Evolutionary conservation across 139 green algal genomes (phyloP), one percentile per base, ranked within the genome.

Genomic region (Volvox africanus): DNA sequence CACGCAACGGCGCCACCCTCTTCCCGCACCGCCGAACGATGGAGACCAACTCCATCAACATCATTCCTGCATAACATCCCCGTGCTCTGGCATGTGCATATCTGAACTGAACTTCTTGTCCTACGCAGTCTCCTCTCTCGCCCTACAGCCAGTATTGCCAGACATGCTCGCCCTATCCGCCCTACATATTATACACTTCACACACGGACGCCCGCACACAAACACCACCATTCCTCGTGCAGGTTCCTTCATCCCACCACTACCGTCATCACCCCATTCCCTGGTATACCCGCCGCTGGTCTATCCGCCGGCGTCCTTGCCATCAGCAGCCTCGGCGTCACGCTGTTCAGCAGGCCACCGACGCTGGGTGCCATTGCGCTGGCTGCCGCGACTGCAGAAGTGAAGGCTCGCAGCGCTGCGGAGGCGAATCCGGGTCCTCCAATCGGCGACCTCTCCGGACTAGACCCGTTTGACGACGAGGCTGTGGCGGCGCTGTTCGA

Each of bases 171-270:
- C 44, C 44, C 44, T 14, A 55, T 55, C 44, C 44, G 44, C 44
- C 44, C 44, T 9, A 55, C 9, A 55, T 55, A 55, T 55, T n/a
- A n/a, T n/a, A n/a, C n/a, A n/a, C n/a, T n/a, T n/a, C n/a, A n/a
- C n/a, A n/a, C n/a, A n/a, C n/a, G n/a, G n/a, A n/a, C n/a, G n/a
- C n/a, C n/a, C n/a, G n/a, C 9, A 55, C 44, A 55, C 9, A 55
- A 5, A 55, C 44, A 55, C 44, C 44, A 55, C 65, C 65, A 11
- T 5, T 73, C 21, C 11, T n/a, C 71, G 6, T 26, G 0, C 88
- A 91, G 88, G 79, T 81, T 76, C 36, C n/a, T 92, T 5, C 88
- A 92, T 78, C 88, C 78, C 62, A 92, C 88, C 79, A 92, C 88
- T 21, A 50, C 65, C 33, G 61, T 92, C 32, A 36, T 92, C 19